Percentiles rank a stretch among this genome's conserved stretches.
These are phyloP conservation scores for Alternaria triticimaculans DNA, from an alignment of 2,329 filamentous ascomycete species.

Conservation along the genomic window DNA sequence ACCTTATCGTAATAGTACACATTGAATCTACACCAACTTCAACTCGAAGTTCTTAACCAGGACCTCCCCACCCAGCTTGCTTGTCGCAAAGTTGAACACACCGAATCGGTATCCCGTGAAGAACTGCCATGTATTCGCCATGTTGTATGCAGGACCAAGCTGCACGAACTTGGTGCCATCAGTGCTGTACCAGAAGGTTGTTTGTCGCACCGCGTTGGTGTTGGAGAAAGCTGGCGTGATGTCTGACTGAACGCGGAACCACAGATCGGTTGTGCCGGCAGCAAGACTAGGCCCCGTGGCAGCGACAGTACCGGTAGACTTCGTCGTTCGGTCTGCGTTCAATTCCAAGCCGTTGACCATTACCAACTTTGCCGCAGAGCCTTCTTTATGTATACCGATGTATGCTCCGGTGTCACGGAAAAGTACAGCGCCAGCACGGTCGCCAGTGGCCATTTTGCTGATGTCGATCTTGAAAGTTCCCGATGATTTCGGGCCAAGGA, in stretches of 20 bases:
- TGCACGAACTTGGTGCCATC: constrained; percentile 44
- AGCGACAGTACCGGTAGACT: constrained; percentile 37
- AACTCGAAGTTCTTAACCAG: constrained; percentile 30
- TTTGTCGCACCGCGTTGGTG: constrained; percentile 24
- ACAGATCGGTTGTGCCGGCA: constrained; percentile 34
- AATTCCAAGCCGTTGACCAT: constrained; percentile 50
- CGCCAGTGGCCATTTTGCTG: constrained; percentile 58
- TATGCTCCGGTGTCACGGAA: constrained; percentile 63
- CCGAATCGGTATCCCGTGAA: constrained; percentile 51
- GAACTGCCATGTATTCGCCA: constrained; percentile 48
- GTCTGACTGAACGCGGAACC: constrained; percentile 43
- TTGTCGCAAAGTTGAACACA: constrained; percentile 50
- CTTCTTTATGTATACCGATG: constrained; percentile 58
- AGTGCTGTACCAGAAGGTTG: constrained; percentile 47
- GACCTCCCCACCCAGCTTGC: constrained; percentile 41
- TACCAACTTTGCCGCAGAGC: constrained; percentile 44
- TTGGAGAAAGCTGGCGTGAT: constrained; percentile 45
- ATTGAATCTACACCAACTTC: constrained; percentile 5
- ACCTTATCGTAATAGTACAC: not conserved
- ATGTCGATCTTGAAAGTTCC: constrained; percentile 61
- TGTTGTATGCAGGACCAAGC: constrained; percentile 38
- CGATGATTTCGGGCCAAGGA: constrained; percentile 49
- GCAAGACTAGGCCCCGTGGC: constrained; percentile 28
- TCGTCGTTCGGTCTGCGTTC: constrained; percentile 45
- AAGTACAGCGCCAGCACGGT: constrained; percentile 59